A percentile compares a stretch with the other conserved stretches of the same genome.
Conservation (phyloP, 2,329 filamentous ascomycete species). For the Phaeophleospora eucalypticola region DNA sequence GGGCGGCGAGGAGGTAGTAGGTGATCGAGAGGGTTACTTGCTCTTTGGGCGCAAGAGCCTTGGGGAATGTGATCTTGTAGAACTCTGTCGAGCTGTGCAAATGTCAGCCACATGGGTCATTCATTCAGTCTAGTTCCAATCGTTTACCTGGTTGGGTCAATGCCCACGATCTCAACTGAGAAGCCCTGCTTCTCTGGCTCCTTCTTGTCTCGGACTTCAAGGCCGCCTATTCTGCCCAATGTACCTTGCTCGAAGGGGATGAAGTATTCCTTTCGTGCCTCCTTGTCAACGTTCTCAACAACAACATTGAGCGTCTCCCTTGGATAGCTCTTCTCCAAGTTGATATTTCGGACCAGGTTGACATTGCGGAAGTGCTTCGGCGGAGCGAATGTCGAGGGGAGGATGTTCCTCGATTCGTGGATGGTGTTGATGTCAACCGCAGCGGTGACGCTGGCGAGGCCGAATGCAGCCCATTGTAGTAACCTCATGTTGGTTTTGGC, state of each 20-base stretch:
- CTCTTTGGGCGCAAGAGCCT: slow-evolving; percentile 67
- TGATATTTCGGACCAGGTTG: slow-evolving; percentile 85
- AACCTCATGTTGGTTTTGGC: slow-evolving; percentile 28
- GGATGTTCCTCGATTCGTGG: slow-evolving; percentile 48
- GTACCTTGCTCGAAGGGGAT: slow-evolving; percentile 75
- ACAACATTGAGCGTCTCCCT: slow-evolving; percentile 92
- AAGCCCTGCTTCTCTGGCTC: slow-evolving; percentile 65
- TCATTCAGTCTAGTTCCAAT: not conserved
- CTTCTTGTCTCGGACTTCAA: slow-evolving; percentile 94
- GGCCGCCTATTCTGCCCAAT: slow-evolving; percentile 71
- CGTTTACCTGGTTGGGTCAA: slow-evolving; percentile 53
- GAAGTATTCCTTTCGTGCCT: slow-evolving; percentile 85
- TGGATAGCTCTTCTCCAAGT: slow-evolving; percentile 86
- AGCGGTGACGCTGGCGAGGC: slow-evolving; percentile 53
- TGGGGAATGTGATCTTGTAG: slow-evolving; percentile 76
- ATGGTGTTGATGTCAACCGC: slow-evolving; percentile 57
- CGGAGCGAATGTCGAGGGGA: slow-evolving; percentile 63
- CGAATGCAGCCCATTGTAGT: slow-evolving; percentile 34
- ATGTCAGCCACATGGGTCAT: slow-evolving; percentile 6
- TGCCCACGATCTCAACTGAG: slow-evolving; percentile 60
- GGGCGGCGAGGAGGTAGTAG: slow-evolving; percentile 75
- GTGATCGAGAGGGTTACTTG: slow-evolving; percentile 85
- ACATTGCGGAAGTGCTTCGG: slow-evolving; percentile 89
- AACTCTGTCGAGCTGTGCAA: slow-evolving; percentile 55
- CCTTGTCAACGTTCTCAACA: slow-evolving; percentile 77